Conservation (phyloP, 768 basidiomycete genomes). For the Naganishia kalamii region DNA sequence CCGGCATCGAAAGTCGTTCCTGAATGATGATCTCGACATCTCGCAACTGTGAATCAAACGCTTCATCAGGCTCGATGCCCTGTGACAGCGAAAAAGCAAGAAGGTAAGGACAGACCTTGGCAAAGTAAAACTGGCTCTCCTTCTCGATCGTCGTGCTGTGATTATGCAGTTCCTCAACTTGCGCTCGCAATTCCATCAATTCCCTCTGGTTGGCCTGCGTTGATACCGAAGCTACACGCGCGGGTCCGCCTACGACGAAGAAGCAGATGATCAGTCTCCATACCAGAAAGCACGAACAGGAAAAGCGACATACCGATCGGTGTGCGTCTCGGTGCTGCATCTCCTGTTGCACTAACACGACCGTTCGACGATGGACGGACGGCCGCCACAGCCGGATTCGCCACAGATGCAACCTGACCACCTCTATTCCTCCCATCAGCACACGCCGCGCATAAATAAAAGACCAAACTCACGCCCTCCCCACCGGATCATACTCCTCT, state of each 20-base stretch:
- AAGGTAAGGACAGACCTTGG: constrained; percentile 61
- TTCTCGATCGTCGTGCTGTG: constrained; percentile 90
- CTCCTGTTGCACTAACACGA: background rate
- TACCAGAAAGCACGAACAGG: background rate
- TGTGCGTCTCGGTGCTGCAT: constrained; percentile 3
- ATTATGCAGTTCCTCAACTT: constrained; percentile 71
- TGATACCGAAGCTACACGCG: constrained; percentile 22
- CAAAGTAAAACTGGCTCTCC: constrained; percentile 97
- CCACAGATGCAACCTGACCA: constrained; percentile 12
- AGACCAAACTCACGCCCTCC: constrained; percentile 60
- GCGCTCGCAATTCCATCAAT: constrained; percentile 62
- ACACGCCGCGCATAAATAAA: background rate
- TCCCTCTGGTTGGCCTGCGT: constrained; percentile 30
- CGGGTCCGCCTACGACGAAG: background rate
- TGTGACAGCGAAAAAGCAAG: background rate
- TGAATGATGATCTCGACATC: constrained; percentile 94
- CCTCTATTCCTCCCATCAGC: constrained; percentile 4
- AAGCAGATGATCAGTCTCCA: background rate
- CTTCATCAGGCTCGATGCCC: background rate
- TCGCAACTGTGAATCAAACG: constrained; percentile 58
- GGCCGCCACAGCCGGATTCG: constrained; percentile 5
- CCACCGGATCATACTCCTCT: constrained; percentile 76
- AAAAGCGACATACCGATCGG: constrained; percentile 3
- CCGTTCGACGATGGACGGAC: constrained; percentile 10
- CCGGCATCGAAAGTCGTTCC: constrained; percentile 57